Evolutionary conservation across 2,329 filamentous ascomycete species (phyloP).

Genomic region (Colletotrichum sidae): DNA sequence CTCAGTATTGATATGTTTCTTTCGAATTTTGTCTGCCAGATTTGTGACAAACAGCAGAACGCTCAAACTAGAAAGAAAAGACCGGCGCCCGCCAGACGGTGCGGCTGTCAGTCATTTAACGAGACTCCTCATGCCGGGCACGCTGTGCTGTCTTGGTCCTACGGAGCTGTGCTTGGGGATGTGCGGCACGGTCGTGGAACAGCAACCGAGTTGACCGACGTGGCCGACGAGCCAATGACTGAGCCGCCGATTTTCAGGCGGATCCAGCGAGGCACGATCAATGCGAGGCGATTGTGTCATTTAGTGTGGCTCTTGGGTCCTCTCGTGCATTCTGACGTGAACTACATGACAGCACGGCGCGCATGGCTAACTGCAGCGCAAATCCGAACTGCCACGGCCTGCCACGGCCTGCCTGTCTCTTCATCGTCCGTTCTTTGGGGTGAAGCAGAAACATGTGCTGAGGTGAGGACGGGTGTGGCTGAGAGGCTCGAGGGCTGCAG

Average conservation of each 20-base stretch:
- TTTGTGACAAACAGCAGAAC: not conserved
- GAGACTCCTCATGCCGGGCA: slow-evolving; percentile 19
- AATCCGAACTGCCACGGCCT: slow-evolving; percentile 14
- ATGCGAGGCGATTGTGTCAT: slow-evolving; percentile 19
- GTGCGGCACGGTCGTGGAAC: slow-evolving; percentile 33
- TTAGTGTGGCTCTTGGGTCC: not conserved
- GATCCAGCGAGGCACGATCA: slow-evolving; percentile 19
- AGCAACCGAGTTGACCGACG: slow-evolving; percentile 30
- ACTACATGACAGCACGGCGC: slow-evolving; percentile 3
- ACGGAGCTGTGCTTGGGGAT: slow-evolving; percentile 37
- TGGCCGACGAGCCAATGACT: slow-evolving; percentile 33
- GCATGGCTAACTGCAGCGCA: not conserved
- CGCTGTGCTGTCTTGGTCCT: slow-evolving; percentile 6
- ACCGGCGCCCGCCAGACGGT: not conserved
- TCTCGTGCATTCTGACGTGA: no score
- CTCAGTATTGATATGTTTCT: not conserved
- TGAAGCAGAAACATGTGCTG: not conserved
- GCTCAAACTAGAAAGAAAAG: slow-evolving; percentile 8
- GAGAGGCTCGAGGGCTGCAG: slow-evolving; percentile 12
- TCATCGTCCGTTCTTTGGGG: no score
- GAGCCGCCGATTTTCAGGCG: slow-evolving; percentile 32
- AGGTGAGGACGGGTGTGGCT: slow-evolving; percentile 15
- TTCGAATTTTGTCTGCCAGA: not conserved
- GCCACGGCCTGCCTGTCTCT: no score
- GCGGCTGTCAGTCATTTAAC: slow-evolving; percentile 21